Evolutionary conservation across 1,284 basidiomycete genomes (phyloP).

Genomic region (Ganoderma multipileum): DNA sequence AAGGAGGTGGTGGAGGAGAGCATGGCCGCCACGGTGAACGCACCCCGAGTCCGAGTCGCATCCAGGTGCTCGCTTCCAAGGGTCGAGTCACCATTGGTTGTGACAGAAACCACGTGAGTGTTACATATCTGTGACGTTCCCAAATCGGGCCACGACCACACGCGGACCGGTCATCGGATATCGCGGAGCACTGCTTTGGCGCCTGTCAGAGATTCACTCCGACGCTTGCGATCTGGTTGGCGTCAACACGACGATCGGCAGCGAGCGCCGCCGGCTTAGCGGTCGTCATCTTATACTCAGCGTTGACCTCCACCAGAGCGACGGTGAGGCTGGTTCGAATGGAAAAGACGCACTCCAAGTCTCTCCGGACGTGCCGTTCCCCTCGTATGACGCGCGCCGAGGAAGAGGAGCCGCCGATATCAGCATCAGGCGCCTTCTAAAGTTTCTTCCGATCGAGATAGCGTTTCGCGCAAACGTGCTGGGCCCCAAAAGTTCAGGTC

Average conservation of each 20-base stretch:
- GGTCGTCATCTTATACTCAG: background rate
- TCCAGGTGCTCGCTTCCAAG: slow-evolving; percentile 15
- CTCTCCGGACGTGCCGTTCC: background rate
- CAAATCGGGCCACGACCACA: background rate
- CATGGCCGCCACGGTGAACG: slow-evolving; percentile 24
- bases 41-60: background rate
- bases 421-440: slow-evolving; percentile 18
- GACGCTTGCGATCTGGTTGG: slow-evolving; percentile 18
- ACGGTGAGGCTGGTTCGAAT: background rate
- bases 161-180: slow-evolving; percentile 1
- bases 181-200: slow-evolving; percentile 13
- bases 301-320: background rate
- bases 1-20: slow-evolving; percentile 30
- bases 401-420: slow-evolving; percentile 16
- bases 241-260: slow-evolving; percentile 2
- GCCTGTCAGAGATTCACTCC: slow-evolving; percentile 6
- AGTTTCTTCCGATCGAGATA: slow-evolving; percentile 38
- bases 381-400: background rate
- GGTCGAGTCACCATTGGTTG: slow-evolving; percentile 31
- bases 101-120: slow-evolving; percentile 22
- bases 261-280: background rate
- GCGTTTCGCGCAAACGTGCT: slow-evolving; percentile 37
- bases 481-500: slow-evolving; percentile 34
- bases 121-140: background rate
- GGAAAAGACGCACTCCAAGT: background rate